Percentiles rank a stretch among this genome's conserved stretches.
phyloP scores from a whole-genome alignment of 768 basidiomycete species.

The Rhizopogon salebrosus region DNA sequence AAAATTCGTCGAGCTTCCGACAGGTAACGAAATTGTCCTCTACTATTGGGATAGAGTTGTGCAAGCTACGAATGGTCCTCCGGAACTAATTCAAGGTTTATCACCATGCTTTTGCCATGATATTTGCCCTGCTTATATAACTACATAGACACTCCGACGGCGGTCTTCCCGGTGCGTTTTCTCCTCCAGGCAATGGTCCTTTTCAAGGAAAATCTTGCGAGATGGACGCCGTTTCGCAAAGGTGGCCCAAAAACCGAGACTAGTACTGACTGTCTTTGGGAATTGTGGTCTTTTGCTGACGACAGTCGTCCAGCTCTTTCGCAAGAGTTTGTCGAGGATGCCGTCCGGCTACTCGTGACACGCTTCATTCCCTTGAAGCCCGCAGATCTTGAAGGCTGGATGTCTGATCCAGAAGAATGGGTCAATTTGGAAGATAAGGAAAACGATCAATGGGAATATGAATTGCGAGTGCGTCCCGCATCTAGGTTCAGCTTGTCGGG shows the following conservation, averaged over 20 bases:
- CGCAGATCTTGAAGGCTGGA: conserved; percentile 78
- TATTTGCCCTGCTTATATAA: background rate
- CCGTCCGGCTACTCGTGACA: conserved; percentile 71
- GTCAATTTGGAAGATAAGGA: conserved; percentile 85
- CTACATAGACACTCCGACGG: conserved; percentile 51
- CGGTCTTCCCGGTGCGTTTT: conserved; percentile 71
- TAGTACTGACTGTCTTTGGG: conserved; percentile 32
- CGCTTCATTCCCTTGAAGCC: conserved; percentile 82
- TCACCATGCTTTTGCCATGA: background rate
- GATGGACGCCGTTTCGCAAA: conserved; percentile 66
- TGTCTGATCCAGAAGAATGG: conserved; percentile 92
- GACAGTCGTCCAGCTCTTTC: conserved; percentile 45
- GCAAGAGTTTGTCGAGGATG: conserved; percentile 66
- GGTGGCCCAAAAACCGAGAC: conserved; percentile 56
- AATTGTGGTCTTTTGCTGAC: conserved; percentile 7
- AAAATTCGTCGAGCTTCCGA: conserved; percentile 60
- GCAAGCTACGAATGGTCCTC: conserved; percentile 54
- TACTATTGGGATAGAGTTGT: conserved; percentile 82
- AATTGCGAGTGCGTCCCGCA: conserved; percentile 64
- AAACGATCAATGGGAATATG: conserved; percentile 90
- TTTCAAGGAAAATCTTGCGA: conserved; percentile 77
- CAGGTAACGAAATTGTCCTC: conserved; percentile 61
- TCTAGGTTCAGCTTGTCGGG: background rate
- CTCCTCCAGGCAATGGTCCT: conserved; percentile 82
- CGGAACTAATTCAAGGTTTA: conserved; percentile 54